phyloP scores from a whole-genome alignment of 2,329 filamentous ascomycete species.

The Colletotrichum destructivum region DNA sequence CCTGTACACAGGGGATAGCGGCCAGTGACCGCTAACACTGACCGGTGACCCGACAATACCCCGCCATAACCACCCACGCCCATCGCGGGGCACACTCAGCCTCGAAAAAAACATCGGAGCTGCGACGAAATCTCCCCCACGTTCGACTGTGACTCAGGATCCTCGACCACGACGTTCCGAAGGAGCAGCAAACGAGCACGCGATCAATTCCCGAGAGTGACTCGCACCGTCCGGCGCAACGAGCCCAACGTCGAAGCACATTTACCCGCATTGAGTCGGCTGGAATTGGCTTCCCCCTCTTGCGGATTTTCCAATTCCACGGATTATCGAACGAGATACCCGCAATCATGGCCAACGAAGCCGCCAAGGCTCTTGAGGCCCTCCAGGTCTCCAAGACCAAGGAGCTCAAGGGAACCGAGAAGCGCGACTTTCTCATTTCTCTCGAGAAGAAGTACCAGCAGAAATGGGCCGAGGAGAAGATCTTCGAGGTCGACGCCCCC shows the following conservation, averaged over 20 bases:
- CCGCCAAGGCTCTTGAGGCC: slow-evolving; percentile 65
- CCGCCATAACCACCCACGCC: slow-evolving; percentile 37
- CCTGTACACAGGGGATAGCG: not conserved
- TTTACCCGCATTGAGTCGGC: slow-evolving; percentile 26
- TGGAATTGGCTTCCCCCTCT: slow-evolving; percentile 19
- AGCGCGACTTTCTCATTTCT: slow-evolving; percentile 85
- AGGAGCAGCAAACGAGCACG: slow-evolving; percentile 25
- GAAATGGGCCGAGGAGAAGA: slow-evolving; percentile 81
- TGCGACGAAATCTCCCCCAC: slow-evolving; percentile 37
- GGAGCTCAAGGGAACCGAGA: slow-evolving; percentile 81
- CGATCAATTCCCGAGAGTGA: slow-evolving; percentile 22
- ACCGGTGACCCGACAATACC: slow-evolving; percentile 37
- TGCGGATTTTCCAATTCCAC: slow-evolving; percentile 14
- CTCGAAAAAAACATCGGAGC: slow-evolving; percentile 43
- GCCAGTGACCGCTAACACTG: slow-evolving; percentile 6
- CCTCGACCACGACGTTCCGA: slow-evolving; percentile 21
- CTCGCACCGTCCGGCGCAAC: not conserved
- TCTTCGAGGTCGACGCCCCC: slow-evolving; percentile 92
- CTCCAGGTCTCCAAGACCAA: slow-evolving; percentile 72
- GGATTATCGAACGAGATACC: slow-evolving; percentile 11
- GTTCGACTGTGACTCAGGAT: slow-evolving; percentile 41
- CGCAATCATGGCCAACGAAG: slow-evolving; percentile 61
- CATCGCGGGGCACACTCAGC: slow-evolving; percentile 44
- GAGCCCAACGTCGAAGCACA: slow-evolving; percentile 16
- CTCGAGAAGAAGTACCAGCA: slow-evolving; percentile 94